Percentiles rank a stretch among this genome's conserved stretches.
These are phyloP conservation scores for Butyriboletus loyo DNA, from an alignment of 768 basidiomycete species.

Conservation along the genomic window DNA sequence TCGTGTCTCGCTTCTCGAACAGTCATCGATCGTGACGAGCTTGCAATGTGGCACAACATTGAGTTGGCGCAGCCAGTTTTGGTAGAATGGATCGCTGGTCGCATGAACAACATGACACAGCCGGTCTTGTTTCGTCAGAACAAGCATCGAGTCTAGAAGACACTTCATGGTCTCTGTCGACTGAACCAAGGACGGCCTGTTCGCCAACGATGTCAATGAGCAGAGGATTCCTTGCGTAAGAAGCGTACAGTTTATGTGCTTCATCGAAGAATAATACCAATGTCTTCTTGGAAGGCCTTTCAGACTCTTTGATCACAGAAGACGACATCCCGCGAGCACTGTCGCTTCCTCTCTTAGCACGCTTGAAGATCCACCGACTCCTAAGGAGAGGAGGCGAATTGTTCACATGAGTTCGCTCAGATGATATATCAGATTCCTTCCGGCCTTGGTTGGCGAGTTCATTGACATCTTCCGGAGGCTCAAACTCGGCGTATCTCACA, in stretches of 20 bases:
- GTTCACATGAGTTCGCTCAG: slow-evolving; percentile 44
- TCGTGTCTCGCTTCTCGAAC: slow-evolving; percentile 67
- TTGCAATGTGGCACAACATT: slow-evolving; percentile 85
- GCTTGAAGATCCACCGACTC: slow-evolving; percentile 28
- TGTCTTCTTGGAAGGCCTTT: slow-evolving; percentile 56
- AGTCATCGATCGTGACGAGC: slow-evolving; percentile 81
- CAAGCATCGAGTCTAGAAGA: slow-evolving; percentile 80
- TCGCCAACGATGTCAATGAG: not conserved
- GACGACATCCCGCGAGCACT: slow-evolving; percentile 34
- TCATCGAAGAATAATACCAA: slow-evolving; percentile 85
- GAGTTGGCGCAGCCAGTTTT: slow-evolving; percentile 76
- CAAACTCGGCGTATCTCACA: slow-evolving; percentile 70
- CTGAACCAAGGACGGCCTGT: slow-evolving; percentile 70
- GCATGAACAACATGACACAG: slow-evolving; percentile 80
- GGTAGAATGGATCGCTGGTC: slow-evolving; percentile 82
- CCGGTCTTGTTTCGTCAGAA: slow-evolving; percentile 85
- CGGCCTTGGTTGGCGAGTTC: slow-evolving; percentile 23
- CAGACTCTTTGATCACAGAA: slow-evolving; percentile 29
- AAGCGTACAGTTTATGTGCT: slow-evolving; percentile 71
- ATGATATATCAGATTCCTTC: slow-evolving; percentile 34
- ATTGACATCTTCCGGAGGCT: slow-evolving; percentile 36
- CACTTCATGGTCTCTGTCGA: slow-evolving; percentile 82
- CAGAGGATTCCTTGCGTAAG: not conserved
- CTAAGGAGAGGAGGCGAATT: slow-evolving; percentile 28
- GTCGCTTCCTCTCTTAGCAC: slow-evolving; percentile 23